Base-by-base conservation (phyloP, 2,329 filamentous ascomycete species). In the Sporothrix curviconia region DNA sequence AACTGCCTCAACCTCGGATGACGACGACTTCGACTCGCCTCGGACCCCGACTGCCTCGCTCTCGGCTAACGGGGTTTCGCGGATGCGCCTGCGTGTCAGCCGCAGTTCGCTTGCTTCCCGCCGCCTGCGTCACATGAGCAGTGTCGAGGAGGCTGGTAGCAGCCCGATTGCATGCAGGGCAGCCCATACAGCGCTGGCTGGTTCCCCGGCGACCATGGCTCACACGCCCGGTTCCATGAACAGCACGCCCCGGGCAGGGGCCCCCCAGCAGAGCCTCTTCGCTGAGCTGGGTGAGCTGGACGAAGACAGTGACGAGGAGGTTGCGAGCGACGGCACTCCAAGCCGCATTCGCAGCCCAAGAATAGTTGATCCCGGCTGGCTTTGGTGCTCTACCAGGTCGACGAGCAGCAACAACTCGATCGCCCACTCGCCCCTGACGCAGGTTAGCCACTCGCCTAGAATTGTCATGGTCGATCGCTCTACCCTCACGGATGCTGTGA, bases 1-100 rank as follows among this genome's bases (percentile, higher is more conserved):
- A 95, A n/a, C 91, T 9, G 91, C 91, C 4, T 96, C 92, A 1
- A 92, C 88, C 1, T 95, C 90, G 28, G 86, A 80, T 3, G 90
- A 85, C 60, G 90, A 95, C 53, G 84, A 86, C 57, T 81, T 84
- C 55, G 83, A 84, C 58, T 71, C 60, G 51, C 68, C 82, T 25
- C 83, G 78, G 67, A 94, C 86, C 14, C 89, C 82, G 1, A 78
- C 76, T 12, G 76, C 83, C 36, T 75, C 83, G 30, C 80, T 84
- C 57, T 74, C 78, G 28, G 79, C 86, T 50, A 86, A 32, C 7
- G 55, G 59, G 8, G 14, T 47, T 2, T 47, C 59, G 1, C 61
- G 85, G 61, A 87, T 89, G 71, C 87, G 88, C 55, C 77, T 92
- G 57, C 86, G 85, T 57, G 78, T 87, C 59, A 85, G 81, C 66